Percentiles rank a stretch among this genome's conserved stretches.
Conservation (phyloP, 139 green algal species). For the Tetraselmis chui region DNA sequence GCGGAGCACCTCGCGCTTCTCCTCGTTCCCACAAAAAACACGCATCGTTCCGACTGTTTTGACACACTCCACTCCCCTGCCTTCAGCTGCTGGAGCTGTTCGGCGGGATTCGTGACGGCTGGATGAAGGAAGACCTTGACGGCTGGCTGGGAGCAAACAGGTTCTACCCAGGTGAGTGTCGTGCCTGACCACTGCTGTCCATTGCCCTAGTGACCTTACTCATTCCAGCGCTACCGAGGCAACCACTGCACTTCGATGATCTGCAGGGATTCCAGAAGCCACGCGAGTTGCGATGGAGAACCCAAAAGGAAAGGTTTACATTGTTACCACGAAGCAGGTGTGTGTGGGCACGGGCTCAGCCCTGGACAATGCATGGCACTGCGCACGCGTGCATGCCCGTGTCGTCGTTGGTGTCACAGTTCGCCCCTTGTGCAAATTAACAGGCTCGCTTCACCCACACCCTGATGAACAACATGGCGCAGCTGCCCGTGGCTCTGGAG, state of each 20-base stretch:
- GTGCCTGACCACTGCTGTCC: too few relatives aligned
- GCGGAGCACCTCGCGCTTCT: neutral
- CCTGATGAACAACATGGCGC: constrained; percentile 77
- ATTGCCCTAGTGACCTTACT: too few relatives aligned
- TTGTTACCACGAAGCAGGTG: constrained; percentile 98
- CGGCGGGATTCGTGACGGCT: constrained; percentile 82
- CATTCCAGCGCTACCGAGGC: too few relatives aligned
- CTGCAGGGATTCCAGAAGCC: constrained; percentile 36
- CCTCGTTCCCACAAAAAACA: neutral
- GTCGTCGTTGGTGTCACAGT: too few relatives aligned
- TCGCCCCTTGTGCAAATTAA: too few relatives aligned
- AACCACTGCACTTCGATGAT: too few relatives aligned
- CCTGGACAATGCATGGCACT: too few relatives aligned
- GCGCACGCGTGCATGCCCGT: too few relatives aligned
- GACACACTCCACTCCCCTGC: too few relatives aligned
- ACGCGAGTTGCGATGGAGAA: constrained; percentile 40
- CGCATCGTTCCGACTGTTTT: too few relatives aligned
- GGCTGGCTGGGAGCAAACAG: constrained; percentile 89
- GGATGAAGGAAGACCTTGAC: constrained; percentile 82
- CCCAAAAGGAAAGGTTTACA: constrained; percentile 68
- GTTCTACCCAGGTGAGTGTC: constrained; percentile 83
- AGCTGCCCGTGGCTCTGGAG: constrained; percentile 65
- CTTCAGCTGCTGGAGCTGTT: constrained; percentile 84
- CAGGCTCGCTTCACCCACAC: constrained; percentile 79
- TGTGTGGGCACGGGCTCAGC: constrained; percentile 17